A percentile compares a stretch with the other conserved stretches of the same genome.
These are phyloP conservation scores for Dactylorhiza incarnata DNA, from an alignment of 106 monocot genomes.

Conservation along the genomic window DNA sequence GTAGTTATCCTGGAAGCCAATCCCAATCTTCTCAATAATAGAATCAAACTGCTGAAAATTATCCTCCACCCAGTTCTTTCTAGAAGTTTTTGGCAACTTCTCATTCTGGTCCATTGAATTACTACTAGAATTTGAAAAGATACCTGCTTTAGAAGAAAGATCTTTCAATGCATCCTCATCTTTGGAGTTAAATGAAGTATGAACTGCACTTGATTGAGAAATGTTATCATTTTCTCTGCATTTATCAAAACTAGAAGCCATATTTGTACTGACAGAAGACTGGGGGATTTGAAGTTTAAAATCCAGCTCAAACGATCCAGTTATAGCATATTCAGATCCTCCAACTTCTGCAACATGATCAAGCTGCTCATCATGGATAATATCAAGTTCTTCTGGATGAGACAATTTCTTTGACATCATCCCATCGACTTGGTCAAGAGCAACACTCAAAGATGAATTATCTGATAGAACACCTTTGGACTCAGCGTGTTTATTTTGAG, in stretches of 20 bases:
- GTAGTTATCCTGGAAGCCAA: slow-evolving; percentile 67
- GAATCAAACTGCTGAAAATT: slow-evolving; percentile 58
- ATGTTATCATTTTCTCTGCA: neutral
- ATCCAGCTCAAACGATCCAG: neutral
- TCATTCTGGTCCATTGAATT: neutral
- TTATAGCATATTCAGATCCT: slow-evolving; percentile 3
- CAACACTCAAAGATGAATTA: neutral
- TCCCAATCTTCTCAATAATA: slow-evolving; percentile 43
- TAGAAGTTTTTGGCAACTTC: neutral
- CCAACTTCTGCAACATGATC: slow-evolving; percentile 8
- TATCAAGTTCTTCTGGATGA: neutral
- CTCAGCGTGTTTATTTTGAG: slow-evolving; percentile 4
- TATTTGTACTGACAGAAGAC: neutral
- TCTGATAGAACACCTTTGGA: neutral
- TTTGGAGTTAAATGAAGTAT: neutral
- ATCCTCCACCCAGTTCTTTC: slow-evolving; percentile 47
- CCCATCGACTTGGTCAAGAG: neutral
- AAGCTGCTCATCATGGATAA: neutral
- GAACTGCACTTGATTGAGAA: neutral
- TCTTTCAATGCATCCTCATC: neutral
- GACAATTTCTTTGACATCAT: neutral
- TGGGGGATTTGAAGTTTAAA: neutral
- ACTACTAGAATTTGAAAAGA: slow-evolving; percentile 12
- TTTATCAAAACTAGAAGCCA: slow-evolving; percentile 5
- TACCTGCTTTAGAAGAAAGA: slow-evolving; percentile 8